Evolutionary conservation across 2,329 filamentous ascomycete genomes (phyloP).

Genomic region (Pseudopyrenochaeta lycopersici): DNA sequence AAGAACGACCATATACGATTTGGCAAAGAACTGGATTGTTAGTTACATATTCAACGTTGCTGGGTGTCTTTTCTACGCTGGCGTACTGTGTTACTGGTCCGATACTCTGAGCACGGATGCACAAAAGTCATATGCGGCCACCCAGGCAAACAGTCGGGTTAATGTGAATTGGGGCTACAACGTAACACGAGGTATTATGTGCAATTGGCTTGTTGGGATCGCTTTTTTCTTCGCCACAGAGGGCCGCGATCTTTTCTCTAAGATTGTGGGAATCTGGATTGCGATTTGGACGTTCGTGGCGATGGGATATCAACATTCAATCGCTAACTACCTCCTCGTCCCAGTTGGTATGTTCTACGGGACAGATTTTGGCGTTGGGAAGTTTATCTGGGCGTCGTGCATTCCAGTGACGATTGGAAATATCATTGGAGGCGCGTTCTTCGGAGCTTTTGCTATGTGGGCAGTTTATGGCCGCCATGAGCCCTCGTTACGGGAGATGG

Average conservation of each 20-base stretch:
- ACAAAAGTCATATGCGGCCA: constrained; percentile 12
- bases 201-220: constrained; percentile 13
- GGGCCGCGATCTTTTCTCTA: constrained; percentile 7
- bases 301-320: constrained; percentile 15
- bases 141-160: constrained; percentile 11
- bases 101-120: constrained; percentile 17
- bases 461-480: constrained; percentile 15
- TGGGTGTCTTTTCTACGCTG: constrained; percentile 20
- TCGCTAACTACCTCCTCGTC: constrained; percentile 14
- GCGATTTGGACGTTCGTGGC: constrained; percentile 10
- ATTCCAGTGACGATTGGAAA: constrained; percentile 13
- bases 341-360: constrained; percentile 17
- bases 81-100: constrained; percentile 20
- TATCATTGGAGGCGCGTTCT: constrained; percentile 14
- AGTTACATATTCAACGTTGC: constrained; percentile 19
- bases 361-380: constrained; percentile 8
- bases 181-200: constrained; percentile 13
- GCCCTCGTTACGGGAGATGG: neutral
- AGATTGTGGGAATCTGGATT: constrained; percentile 16
- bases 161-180: constrained; percentile 18
- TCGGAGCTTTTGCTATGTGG: constrained; percentile 14
- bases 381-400: constrained; percentile 17
- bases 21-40: constrained; percentile 15
- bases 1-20: constrained; percentile 12
- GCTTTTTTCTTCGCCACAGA: constrained; percentile 13